Evolutionary conservation across 2,329 filamentous ascomycete species (phyloP), one percentile per base, ranked within the genome.

Genomic region (Emericellopsis cladophorae): DNA sequence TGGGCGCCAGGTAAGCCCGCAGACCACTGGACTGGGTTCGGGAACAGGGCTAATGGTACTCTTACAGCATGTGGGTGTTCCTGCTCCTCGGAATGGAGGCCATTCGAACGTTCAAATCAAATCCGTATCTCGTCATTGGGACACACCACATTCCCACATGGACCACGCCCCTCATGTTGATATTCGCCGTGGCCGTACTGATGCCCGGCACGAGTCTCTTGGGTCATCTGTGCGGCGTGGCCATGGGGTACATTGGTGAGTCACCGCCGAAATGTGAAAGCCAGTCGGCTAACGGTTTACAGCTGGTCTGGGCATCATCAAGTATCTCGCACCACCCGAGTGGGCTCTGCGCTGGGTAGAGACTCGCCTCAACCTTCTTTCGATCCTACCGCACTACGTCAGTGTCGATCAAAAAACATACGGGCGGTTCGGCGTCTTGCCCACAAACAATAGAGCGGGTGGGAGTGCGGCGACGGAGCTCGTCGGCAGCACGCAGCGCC

Each of bases 371-470:
- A 92, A 94, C 54, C 70, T 96, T 9, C 69, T 95, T 18, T 84
- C 79, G 16, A 73, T 87, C 44, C 64, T 96, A 22, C 90, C 90
- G 36, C 86, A 94, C 61, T 96, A 95, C 54, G 83, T 96, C 37
- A 93, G 85, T 42, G 81, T 95, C 14, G 90, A 96, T 54, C 89
- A 95, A 61, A 95, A 95, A 70, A 95, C 86, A 6, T 95, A 90
- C 54, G 90, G 90, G 7, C 74, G 90, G 40, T 95, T 94, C 52
- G 90, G 90, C 2, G 84, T 95, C 12, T 66, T 96, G 42, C 90
- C 89, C 3, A 72, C 77, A 2, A 67, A 52, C 33, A 56, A 60
- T 41, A 55, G 61, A 15, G 51, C 59, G 31, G 53, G 55, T 36
- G 55, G 62, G 7, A 63, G 66, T 46, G 58, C 70, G 14, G 66